These are phyloP conservation scores for Odontarrhena argentea DNA, from an alignment of 345 rosid genomes.

Conservation along the genomic window DNA sequence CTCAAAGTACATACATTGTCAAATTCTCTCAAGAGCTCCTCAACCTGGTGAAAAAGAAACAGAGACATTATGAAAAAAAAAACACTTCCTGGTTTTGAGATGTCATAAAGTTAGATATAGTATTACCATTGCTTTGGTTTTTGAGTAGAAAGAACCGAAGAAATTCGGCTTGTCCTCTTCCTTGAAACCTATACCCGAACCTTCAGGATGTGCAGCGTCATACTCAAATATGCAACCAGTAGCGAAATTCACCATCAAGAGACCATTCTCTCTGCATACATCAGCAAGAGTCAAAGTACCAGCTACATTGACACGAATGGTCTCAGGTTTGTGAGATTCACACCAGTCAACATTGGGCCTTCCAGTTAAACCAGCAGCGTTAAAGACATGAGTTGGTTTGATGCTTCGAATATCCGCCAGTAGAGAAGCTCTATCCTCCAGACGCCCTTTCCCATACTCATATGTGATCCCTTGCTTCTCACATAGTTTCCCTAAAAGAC, in stretches of 20 bases:
- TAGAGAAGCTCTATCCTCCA: constrained; percentile 54
- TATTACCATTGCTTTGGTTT: constrained; percentile 65
- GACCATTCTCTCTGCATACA: constrained; percentile 49
- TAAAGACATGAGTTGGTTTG: constrained; percentile 59
- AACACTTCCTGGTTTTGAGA: neutral
- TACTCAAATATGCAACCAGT: constrained; percentile 65
- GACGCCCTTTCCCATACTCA: constrained; percentile 58
- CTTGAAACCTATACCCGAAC: constrained; percentile 58
- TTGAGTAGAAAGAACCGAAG: constrained; percentile 57
- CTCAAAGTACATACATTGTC: constrained; percentile 62
- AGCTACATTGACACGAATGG: constrained; percentile 51
- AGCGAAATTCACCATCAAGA: constrained; percentile 60
- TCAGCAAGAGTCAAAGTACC: constrained; percentile 60
- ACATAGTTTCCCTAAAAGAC: constrained; percentile 54
- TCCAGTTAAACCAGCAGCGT: constrained; percentile 63
- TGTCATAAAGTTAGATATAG: neutral
- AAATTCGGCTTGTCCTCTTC: constrained; percentile 63
- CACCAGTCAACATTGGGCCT: constrained; percentile 71
- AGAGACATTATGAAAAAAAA: constrained; percentile 28
- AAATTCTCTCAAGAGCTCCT: constrained; percentile 54
- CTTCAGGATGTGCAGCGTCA: constrained; percentile 51
- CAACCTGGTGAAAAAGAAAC: constrained; percentile 46
- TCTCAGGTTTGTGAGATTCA: constrained; percentile 57
- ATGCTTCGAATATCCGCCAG: constrained; percentile 46
- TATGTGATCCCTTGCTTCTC: constrained; percentile 44